Base-by-base conservation (phyloP, 2,329 filamentous ascomycete species). In the Monosporascus cannonballus region DNA sequence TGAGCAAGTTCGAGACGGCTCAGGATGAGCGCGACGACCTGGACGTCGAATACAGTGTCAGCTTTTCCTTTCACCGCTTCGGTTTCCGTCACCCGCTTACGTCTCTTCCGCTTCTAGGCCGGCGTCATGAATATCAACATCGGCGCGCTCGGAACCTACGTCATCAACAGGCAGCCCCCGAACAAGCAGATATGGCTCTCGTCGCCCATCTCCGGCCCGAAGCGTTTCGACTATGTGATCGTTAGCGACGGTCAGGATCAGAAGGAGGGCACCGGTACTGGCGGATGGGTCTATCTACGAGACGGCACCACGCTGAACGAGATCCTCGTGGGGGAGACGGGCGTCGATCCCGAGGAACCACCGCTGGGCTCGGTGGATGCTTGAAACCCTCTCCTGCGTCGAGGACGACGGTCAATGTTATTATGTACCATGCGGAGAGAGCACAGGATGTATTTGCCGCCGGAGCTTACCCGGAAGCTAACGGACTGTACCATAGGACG, bases 141-240 rank as follows among this genome's bases (percentile, higher is more conserved):
- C 61, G 82, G 84, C 1, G 75, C 78, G 14, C 76, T 83, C 49
- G 91, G 92, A 56, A 93, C 84, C 30, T 99, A 95, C 68, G 89
- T 99, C 55, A 81, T 99, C 73, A 99, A 99, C 81, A 99, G 99
- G 73, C 94, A 99, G 71, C 94, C 94, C 0, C 91, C 93, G 20
- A 97, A 96, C 78, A 94, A 91, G 77, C 94, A 88, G 69, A 96
- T 99, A 67, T 99, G 94, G 94, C 83, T 97, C 46, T 94, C 90
- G 38, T 96, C 90, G 44, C 94, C 94, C 4, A 76, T 90, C 51
- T 92, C 89, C 6, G 94, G 94, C 0, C 94, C 94, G 15, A 96
- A 96, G 74, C 86, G 93, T 54, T 99, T 87, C 74, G 92, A 97
- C 71, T 99, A 89, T 81, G 87, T 96, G 51, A 69, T 92, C 49